Conservation (phyloP, 1,139 yeast species). For the Scheffersomyces quercinus region DNA sequence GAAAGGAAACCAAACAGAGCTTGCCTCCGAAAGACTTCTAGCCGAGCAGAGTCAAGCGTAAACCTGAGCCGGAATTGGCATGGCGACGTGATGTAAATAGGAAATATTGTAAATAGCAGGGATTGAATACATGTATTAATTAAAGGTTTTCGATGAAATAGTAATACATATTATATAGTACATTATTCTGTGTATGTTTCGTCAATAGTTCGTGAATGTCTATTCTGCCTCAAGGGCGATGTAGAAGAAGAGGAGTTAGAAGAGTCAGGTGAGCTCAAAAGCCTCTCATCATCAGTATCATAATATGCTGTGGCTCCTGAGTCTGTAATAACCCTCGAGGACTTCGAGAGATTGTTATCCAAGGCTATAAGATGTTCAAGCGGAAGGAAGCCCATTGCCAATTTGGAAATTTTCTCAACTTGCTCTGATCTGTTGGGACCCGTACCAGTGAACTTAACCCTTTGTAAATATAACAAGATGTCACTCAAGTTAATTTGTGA, state of each 20-base stretch:
- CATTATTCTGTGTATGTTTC: background rate
- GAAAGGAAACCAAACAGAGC: constrained; percentile 26
- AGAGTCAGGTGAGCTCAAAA: no score
- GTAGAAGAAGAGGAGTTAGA: no score
- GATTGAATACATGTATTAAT: constrained; percentile 2
- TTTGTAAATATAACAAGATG: constrained; percentile 34
- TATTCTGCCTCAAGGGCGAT: background rate
- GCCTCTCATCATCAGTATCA: no score
- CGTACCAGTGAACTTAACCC: constrained; percentile 28
- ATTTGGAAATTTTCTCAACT: constrained; percentile 25
- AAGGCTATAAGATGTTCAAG: constrained; percentile 36
- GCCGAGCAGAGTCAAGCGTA: no score
- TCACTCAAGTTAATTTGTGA: constrained; percentile 34
- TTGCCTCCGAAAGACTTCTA: constrained; percentile 10
- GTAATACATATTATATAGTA: background rate
- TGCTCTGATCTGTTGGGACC: constrained; percentile 18
- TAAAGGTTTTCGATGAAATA: background rate
- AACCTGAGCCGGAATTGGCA: no score
- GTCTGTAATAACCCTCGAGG: background rate
- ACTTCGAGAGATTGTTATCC: constrained; percentile 29
- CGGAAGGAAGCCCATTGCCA: constrained; percentile 40
- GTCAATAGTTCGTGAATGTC: background rate
- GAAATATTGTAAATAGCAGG: constrained; percentile 10
- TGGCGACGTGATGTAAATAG: background rate
- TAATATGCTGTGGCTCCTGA: no score